These are phyloP conservation scores for Solanum megistacrolobum DNA, from an alignment of 257 asterid species.

Conservation along the genomic window DNA sequence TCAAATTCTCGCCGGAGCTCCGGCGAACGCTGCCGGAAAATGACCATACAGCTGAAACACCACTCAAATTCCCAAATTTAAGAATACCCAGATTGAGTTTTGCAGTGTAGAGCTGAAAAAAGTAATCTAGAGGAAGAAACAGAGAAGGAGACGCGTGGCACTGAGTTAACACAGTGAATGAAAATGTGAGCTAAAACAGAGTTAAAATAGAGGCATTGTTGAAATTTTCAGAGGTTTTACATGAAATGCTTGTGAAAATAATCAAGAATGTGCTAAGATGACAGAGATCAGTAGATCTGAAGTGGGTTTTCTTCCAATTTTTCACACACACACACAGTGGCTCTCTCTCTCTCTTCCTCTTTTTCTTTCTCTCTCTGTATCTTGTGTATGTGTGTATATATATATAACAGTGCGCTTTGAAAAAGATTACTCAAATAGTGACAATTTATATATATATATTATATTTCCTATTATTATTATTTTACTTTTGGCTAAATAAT, in stretches of 20 bases:
- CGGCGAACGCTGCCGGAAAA: constrained; percentile 49
- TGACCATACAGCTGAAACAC: constrained; percentile 22
- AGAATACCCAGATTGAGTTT: constrained; percentile 14
- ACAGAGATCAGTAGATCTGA: constrained; percentile 33
- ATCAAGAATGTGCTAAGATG: constrained; percentile 15
- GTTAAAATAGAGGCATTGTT: not conserved
- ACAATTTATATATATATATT: not conserved
- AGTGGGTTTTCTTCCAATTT: not conserved
- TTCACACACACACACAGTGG: not conserved
- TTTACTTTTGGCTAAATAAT: not conserved
- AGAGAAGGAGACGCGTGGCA: constrained; percentile 5
- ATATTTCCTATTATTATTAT: not conserved
- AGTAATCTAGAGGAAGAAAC: not conserved
- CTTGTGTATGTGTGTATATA: constrained; percentile 2
- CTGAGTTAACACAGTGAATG: constrained; percentile 17
- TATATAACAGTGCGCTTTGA: not conserved
- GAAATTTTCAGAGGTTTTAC: constrained; percentile 4
- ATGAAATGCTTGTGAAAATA: constrained; percentile 13
- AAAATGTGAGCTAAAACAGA: constrained; percentile 9
- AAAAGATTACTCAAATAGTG: not conserved
- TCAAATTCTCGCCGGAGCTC: constrained; percentile 54
- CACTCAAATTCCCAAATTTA: not conserved
- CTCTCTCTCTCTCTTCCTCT: constrained; percentile 8
- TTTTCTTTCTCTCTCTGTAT: constrained; percentile 26
- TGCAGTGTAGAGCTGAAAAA: not conserved